Percentiles rank a stretch among this genome's conserved stretches.
Conservation (phyloP, 2,329 filamentous ascomycete genomes). For the Tolypocladium endophyticum region DNA sequence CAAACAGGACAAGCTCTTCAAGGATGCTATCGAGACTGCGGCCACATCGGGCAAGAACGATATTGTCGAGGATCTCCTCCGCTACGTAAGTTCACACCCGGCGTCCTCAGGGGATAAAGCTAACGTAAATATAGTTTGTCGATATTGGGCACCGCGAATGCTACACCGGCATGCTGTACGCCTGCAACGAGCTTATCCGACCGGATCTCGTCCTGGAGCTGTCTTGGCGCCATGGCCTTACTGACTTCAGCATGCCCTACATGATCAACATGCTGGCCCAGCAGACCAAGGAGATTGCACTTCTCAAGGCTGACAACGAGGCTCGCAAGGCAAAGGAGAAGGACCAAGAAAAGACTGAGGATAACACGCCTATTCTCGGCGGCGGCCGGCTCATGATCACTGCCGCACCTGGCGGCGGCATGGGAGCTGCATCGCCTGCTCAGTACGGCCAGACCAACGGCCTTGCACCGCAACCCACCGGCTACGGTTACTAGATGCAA, state of each 20-base stretch:
- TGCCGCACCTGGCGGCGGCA: constrained; percentile 61
- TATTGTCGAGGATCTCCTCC: constrained; percentile 88
- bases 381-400: constrained; percentile 89
- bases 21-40: constrained; percentile 96
- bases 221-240: constrained; percentile 89
- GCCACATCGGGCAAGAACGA: constrained; percentile 85
- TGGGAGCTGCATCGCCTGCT: constrained; percentile 44
- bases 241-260: constrained; percentile 98
- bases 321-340: constrained; percentile 72
- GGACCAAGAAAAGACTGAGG: constrained; percentile 72
- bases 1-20: constrained; percentile 99
- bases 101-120: not conserved
- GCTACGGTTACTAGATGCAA: constrained; percentile 50
- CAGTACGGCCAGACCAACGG: constrained; percentile 74
- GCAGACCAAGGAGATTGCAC: constrained; percentile 75
- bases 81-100: constrained; percentile 68
- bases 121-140: constrained; percentile 59
- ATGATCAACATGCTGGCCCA: constrained; percentile 98
- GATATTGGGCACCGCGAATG: constrained; percentile 98
- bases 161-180: constrained; percentile 99
- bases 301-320: constrained; percentile 91
- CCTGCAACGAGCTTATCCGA: constrained; percentile 94
- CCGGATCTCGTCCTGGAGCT: constrained; percentile 90
- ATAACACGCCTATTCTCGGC: constrained; percentile 87
- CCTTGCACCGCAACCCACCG: constrained; percentile 80